A percentile compares a stretch with the other conserved stretches of the same genome.
Evolutionary conservation across 2,329 filamentous ascomycete genomes (phyloP).

Genomic region (Hypoxylon rubiginosum): DNA sequence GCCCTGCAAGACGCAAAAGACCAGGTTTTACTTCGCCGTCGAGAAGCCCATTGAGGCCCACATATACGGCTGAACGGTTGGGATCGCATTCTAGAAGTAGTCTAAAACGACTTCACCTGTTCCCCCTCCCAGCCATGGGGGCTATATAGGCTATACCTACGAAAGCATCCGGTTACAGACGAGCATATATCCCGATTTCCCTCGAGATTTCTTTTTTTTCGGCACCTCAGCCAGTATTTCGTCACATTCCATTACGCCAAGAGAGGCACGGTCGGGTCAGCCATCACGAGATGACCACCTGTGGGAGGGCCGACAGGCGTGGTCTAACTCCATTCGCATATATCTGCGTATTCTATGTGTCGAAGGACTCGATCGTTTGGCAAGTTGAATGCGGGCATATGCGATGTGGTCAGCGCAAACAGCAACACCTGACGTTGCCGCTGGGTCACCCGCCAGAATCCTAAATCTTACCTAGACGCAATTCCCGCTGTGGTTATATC

Average conservation of each 20-base stretch:
- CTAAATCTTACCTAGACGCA: background rate
- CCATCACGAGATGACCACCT: slow-evolving; percentile 1
- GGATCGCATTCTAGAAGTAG: slow-evolving; percentile 25
- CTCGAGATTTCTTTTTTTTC: background rate
- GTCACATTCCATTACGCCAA: background rate
- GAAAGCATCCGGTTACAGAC: background rate
- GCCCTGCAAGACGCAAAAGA: background rate
- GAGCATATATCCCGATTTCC: background rate
- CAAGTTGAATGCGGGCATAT: background rate
- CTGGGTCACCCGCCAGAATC: background rate
- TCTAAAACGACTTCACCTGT: slow-evolving; percentile 32
- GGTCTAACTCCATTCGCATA: background rate
- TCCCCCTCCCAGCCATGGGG: background rate
- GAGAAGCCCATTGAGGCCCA: no score
- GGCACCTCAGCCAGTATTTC: background rate
- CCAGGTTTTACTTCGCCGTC: no score
- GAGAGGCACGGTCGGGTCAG: background rate
- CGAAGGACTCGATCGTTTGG: background rate
- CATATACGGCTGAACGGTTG: slow-evolving; percentile 7
- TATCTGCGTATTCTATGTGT: background rate
- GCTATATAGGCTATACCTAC: background rate
- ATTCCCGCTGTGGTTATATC: slow-evolving; percentile 8
- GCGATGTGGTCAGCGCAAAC: background rate
- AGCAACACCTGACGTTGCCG: background rate
- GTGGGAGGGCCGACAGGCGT: background rate